Evolutionary conservation across 805 yeast species (phyloP), one percentile per base, ranked within the genome.

Genomic region (Starmera pachycereana): DNA sequence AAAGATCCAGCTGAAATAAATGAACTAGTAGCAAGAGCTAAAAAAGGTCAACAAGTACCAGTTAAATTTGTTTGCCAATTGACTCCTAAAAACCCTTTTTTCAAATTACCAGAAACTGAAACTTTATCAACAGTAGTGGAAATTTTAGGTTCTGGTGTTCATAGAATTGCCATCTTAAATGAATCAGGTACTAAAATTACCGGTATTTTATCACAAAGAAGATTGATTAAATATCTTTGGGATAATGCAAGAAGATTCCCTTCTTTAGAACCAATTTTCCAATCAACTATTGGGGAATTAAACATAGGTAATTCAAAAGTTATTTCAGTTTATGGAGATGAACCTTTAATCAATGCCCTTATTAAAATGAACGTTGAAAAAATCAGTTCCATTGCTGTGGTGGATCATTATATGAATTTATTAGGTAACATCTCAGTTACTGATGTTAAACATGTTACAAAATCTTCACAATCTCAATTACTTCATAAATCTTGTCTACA

Each of bases 381-480:
- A 48, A 87, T 92, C 25, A 81, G 94, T 4, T 88, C 97, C 14
- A 72, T 90, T 32, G 97, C 98, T 0, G 96, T 92, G 11, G 83
- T 90, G 38, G 97, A 92, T 63, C 65, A 77, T 43, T 77, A 79
- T 48, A 66, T 74, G 52, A 76, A 80, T 52, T 66, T 90, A 43
- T 66, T 92, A 37, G 98, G 97, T 36, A 90, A 90, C 61, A 90
- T 90, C 35, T 86, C 96, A 3, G 90, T 89, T 16, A 94, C 95
- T 0, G 98, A 90, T 61, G 97, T 89, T 31, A 79, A 82, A 54
- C 79, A 86, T 47, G 89, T 90, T 29, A 81, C 95, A 12, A 78
- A 82, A 46, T 79, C 94, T 31, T 84, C 95, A 25, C 89, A 89
- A 58, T 82, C 94, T 12, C 88, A 83, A 44, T 67, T 86, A 47